Evolutionary conservation across 2,329 filamentous ascomycete genomes (phyloP).

Genomic region (Leptodontidium sp.): DNA sequence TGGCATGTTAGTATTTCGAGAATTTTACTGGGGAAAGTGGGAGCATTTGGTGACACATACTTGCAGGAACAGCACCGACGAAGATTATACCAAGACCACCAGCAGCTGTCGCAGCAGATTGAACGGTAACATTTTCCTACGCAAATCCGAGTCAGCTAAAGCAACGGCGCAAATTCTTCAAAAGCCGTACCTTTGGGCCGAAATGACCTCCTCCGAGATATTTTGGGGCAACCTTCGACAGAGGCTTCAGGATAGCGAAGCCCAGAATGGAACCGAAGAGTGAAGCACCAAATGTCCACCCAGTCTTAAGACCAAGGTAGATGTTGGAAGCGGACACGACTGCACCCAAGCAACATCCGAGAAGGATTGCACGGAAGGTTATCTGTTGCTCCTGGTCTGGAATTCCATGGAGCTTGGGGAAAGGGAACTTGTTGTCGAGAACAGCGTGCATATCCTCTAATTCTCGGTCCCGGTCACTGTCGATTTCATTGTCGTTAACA

Average conservation of each 20-base stretch:
- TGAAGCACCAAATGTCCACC: constrained; percentile 15
- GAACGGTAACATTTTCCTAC: constrained; percentile 4
- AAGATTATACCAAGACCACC: constrained; percentile 16
- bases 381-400: background rate
- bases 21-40: background rate
- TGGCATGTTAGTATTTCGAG: background rate
- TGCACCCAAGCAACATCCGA: constrained; percentile 2
- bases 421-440: constrained; percentile 14
- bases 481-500: background rate
- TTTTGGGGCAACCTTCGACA: background rate
- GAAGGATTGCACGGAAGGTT: constrained; percentile 1
- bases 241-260: constrained; percentile 11
- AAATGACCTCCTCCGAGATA: constrained; percentile 8
- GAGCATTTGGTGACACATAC: background rate
- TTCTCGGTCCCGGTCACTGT: background rate
- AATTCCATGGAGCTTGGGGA: background rate
- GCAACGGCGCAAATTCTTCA: too few species aligned
- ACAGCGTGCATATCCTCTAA: background rate
- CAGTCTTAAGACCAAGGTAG: constrained; percentile 11
- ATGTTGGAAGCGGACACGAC: constrained; percentile 19
- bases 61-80: constrained; percentile 13
- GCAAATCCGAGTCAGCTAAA: background rate
- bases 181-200: background rate
- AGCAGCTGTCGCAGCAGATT: constrained; percentile 9
- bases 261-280: constrained; percentile 20